Evolutionary conservation across 2,329 filamentous ascomycete species (phyloP).

Genomic region (Whalleya microplaca): DNA sequence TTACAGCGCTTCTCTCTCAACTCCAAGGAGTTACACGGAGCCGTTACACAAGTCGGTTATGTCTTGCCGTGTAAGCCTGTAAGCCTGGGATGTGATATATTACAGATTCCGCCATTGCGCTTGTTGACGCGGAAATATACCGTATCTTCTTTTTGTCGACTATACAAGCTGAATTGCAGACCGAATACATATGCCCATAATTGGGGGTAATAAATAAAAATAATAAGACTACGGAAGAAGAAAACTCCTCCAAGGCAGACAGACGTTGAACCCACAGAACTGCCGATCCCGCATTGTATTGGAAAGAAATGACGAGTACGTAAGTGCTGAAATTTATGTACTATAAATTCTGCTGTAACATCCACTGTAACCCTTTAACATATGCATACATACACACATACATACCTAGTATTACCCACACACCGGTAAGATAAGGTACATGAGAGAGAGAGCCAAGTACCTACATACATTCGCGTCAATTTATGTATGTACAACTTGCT

Average conservation of each 20-base stretch:
- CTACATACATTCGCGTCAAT: too few species aligned
- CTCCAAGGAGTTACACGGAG: not conserved
- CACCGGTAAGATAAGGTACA: too few species aligned
- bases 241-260: not conserved
- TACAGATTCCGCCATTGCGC: not conserved
- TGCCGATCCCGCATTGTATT: not conserved
- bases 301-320: not conserved
- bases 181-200: not conserved
- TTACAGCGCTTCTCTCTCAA: not conserved
- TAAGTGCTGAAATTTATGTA: not conserved
- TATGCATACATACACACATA: not conserved
- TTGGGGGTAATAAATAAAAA: not conserved
- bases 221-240: not conserved
- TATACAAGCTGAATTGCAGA: not conserved
- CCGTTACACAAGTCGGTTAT: not conserved
- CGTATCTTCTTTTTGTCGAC: not conserved
- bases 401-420: not conserved
- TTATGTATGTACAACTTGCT: too few species aligned
- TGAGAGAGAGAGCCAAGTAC: too few species aligned
- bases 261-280: not conserved
- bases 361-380: not conserved
- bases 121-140: not conserved
- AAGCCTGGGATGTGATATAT: not conserved
- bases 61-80: not conserved
- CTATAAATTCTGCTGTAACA: not conserved